Conservation (phyloP, 2,329 filamentous ascomycete genomes). For the Mycocentrospora acerina region DNA sequence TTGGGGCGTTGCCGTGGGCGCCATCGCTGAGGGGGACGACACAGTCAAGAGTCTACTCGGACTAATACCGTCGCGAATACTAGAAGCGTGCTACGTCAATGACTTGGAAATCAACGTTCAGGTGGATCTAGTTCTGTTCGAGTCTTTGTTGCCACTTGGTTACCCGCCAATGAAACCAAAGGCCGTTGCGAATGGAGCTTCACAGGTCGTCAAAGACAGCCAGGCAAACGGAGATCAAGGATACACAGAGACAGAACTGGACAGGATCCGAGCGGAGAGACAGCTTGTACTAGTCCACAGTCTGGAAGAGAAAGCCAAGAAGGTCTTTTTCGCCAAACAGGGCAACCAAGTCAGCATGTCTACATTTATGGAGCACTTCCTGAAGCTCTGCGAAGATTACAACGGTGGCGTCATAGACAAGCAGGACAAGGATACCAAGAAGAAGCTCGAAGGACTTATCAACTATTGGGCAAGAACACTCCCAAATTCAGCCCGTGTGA, state of each 20-base stretch:
- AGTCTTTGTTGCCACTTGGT: slow-evolving; percentile 83
- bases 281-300: slow-evolving; percentile 80
- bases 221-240: slow-evolving; percentile 51
- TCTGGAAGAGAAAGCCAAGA: slow-evolving; percentile 75
- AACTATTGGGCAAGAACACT: slow-evolving; percentile 72
- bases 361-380: slow-evolving; percentile 71
- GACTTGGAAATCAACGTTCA: slow-evolving; percentile 82
- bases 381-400: slow-evolving; percentile 83
- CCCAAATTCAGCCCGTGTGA: slow-evolving; percentile 71
- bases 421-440: slow-evolving; percentile 67
- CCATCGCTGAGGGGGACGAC: slow-evolving; percentile 82
- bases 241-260: slow-evolving; percentile 58
- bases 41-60: slow-evolving; percentile 72
- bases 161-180: slow-evolving; percentile 72
- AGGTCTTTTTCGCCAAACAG: slow-evolving; percentile 86
- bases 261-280: slow-evolving; percentile 79
- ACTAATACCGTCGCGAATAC: slow-evolving; percentile 79
- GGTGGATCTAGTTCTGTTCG: slow-evolving; percentile 81
- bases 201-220: slow-evolving; percentile 63
- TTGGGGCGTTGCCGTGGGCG: slow-evolving; percentile 90
- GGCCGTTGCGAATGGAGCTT: slow-evolving; percentile 51
- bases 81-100: slow-evolving; percentile 88
- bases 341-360: slow-evolving; percentile 73
- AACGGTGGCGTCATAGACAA: slow-evolving; percentile 81
- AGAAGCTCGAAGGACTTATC: slow-evolving; percentile 70